A percentile compares a stretch with the other conserved stretches of the same genome.
Evolutionary conservation across 2,329 filamentous ascomycete species (phyloP).

Genomic region (Xylariaceae sp.): DNA sequence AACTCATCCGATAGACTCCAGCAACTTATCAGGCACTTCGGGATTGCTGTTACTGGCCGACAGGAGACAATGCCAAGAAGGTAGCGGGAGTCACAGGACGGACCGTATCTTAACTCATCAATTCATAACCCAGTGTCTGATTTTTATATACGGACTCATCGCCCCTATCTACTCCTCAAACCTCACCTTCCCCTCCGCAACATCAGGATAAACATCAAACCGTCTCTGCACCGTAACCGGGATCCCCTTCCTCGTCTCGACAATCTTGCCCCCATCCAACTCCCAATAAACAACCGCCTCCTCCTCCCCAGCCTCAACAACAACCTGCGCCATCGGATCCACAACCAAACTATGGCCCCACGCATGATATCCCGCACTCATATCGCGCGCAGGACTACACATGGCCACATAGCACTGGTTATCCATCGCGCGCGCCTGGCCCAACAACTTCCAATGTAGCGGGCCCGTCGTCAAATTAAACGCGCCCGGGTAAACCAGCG

Average conservation of each 20-base stretch:
- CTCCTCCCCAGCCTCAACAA: constrained; percentile 70
- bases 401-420: constrained; percentile 92
- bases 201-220: constrained; percentile 93
- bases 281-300: constrained; percentile 74
- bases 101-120: too few species aligned
- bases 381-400: constrained; percentile 84
- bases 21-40: too few species aligned
- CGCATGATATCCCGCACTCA: constrained; percentile 72
- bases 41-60: too few species aligned
- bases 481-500: constrained; percentile 88
- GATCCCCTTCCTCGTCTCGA: constrained; percentile 73
- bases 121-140: too few species aligned
- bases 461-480: constrained; percentile 94
- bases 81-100: too few species aligned
- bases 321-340: constrained; percentile 79
- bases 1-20: too few species aligned
- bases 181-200: constrained; percentile 50
- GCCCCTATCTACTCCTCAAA: constrained; percentile 26
- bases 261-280: constrained; percentile 62
- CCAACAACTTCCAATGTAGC: constrained; percentile 84
- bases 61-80: too few species aligned
- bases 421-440: constrained; percentile 77
- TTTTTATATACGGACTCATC: too few species aligned
- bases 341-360: constrained; percentile 88
- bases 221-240: constrained; percentile 78